Percentiles rank a stretch among this genome's conserved stretches.
These are phyloP conservation scores for Drosera spatulata DNA, from an alignment of 179 eudicot genomes.

Conservation along the genomic window DNA sequence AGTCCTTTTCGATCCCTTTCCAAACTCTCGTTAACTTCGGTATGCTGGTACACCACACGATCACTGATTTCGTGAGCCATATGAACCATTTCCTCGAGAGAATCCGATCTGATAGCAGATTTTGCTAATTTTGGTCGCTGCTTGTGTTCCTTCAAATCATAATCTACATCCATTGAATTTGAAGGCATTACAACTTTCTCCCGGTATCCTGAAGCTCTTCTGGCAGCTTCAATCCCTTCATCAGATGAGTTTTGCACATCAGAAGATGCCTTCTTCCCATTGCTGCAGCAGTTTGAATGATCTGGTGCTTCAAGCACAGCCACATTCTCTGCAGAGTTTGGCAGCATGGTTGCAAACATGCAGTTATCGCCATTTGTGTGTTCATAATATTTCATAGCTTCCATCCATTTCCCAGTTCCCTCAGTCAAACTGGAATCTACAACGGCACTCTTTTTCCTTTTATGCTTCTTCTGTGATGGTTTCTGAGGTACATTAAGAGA, in stretches of 20 bases:
- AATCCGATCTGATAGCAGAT: constrained; percentile 25
- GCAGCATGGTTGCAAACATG: constrained; percentile 8
- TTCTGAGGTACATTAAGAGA: constrained; percentile 12
- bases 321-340: constrained; percentile 6
- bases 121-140: constrained; percentile 24
- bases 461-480: constrained; percentile 21
- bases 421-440: constrained; percentile 26
- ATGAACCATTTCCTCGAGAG: constrained; percentile 29
- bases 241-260: constrained; percentile 8
- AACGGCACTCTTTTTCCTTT: constrained; percentile 16
- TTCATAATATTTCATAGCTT: constrained; percentile 54
- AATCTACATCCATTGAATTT: constrained; percentile 24
- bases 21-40: constrained; percentile 17
- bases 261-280: constrained; percentile 12
- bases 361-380: constrained; percentile 30
- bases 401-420: constrained; percentile 51
- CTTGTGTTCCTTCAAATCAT: constrained; percentile 21
- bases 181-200: constrained; percentile 7
- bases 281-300: constrained; percentile 8
- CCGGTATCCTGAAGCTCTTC: constrained; percentile 15
- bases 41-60: constrained; percentile 17
- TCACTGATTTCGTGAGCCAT: constrained; percentile 27
- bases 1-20: constrained; percentile 15
- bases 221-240: constrained; percentile 5
- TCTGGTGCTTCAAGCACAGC: constrained; percentile 5